These are phyloP conservation scores for Mangifera indica DNA, from an alignment of 345 rosid genomes.

Conservation along the genomic window DNA sequence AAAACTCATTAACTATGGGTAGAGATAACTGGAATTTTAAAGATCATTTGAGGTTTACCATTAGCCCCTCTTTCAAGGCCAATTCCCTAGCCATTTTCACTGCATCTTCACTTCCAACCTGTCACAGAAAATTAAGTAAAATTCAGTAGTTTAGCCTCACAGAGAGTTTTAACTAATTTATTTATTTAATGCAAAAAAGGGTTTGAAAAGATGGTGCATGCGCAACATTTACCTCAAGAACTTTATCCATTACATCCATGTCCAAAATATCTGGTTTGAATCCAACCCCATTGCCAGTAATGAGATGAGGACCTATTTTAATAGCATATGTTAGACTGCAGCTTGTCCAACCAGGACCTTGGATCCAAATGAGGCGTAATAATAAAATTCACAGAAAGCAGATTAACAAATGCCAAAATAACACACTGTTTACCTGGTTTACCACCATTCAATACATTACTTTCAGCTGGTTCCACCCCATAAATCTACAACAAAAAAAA, in stretches of 20 bases:
- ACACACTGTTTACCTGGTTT: conserved; percentile 68
- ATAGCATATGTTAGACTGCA: conserved; percentile 10
- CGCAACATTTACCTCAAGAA: conserved; percentile 60
- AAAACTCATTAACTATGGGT: background rate
- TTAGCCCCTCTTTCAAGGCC: conserved; percentile 92
- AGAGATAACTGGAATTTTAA: background rate
- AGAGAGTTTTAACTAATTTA: too few species aligned
- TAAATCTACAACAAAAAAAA: conserved; percentile 53
- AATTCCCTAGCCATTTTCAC: conserved; percentile 91
- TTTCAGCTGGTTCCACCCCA: conserved; percentile 97
- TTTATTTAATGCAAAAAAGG: too few species aligned
- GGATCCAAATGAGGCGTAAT: background rate
- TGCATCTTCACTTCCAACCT: conserved; percentile 91
- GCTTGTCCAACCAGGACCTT: background rate
- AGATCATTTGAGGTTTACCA: conserved; percentile 46
- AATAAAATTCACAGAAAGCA: background rate
- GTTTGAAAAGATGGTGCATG: background rate
- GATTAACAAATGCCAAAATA: background rate
- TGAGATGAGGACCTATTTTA: conserved; percentile 83
- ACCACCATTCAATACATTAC: conserved; percentile 90
- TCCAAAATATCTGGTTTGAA: conserved; percentile 94
- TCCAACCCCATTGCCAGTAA: conserved; percentile 96
- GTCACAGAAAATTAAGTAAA: conserved; percentile 17
- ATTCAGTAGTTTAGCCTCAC: background rate
- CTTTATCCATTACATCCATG: conserved; percentile 92